Base-by-base conservation (phyloP, 2,329 filamentous ascomycete species). In the Apiospora koreana region DNA sequence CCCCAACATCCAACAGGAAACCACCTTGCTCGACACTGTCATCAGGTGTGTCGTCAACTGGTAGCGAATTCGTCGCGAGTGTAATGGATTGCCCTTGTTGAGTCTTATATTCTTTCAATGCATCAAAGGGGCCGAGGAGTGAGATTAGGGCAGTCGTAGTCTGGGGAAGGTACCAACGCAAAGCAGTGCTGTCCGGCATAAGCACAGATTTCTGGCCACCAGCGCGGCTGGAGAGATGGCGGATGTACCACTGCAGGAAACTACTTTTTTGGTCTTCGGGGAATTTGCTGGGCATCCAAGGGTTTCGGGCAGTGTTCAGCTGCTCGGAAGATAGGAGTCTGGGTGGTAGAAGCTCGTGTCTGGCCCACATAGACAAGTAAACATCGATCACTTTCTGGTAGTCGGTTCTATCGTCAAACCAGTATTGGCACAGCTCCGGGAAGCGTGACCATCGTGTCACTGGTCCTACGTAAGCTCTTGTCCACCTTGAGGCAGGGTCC, bases 1-100 rank as follows among this genome's bases (percentile, higher is more conserved):
- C 87, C 14, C 86, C 87, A 0, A 84, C 81, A 70, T 90, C 85
- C 18, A 90, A 75, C 73, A 89, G 79, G 86, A 86, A 89, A 4
- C 86, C 87, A 74, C 75, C 74, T 25, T 68, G 70, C 21, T 72
- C 69, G n/a, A 38, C 54, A 2, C 73, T 70, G 14, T 72, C 45
- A n/a, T 72, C 66, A 10, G 69, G 71, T 38, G 54, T n/a, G 38
- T 64, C 62, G 9, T 76, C 71, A 10, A 76, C 72, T 1, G 76
- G 77, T 16, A 71, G 50, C 10, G 77, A 77, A 14, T 71, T 58
- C 21, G 75, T 74, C 10, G 75, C 76, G 48, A 79, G 75, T 16
- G 74, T 42, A 48, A 79, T 74, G 65, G 68, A 72, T 46, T 76
- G 70, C 7, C 76, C 75, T 45, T 76, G 75, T 28, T 72, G 72